Evolutionary conservation across 305 asterid genomes (phyloP), one percentile per base, ranked within the genome.

Genomic region (Fraxinus nigra): DNA sequence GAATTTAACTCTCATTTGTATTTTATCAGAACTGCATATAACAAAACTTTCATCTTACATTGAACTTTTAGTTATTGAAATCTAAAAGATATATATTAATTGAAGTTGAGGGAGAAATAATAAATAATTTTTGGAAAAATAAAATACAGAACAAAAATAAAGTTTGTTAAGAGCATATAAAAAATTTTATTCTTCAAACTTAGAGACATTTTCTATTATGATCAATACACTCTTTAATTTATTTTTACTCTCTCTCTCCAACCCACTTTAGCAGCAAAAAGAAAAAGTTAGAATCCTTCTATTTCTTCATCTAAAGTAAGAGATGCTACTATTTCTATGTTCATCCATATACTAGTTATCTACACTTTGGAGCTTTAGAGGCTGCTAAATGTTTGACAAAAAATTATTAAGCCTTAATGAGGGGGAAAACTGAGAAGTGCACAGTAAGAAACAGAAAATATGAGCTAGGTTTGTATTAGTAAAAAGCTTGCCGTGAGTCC

Each of bases 221-320:
- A 4, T 51, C 22, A 16, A 51, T 6, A 14, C 18, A 6, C 18
- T 10, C 72, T 63, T 63, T 63, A 70, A 8, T 1, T 70, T 11
- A 67, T 70, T 37, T 10, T 32, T 16, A 70, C 43, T 4, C 22
- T 3, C 32, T 30, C 38, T 67, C 43, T 18, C 5, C 75, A 70
- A 70, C 28, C 32, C 40, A 14, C 75, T 70, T 70, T 32, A 70
- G 75, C 75, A 69, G 75, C 75, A 69, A 69, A 14, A 69, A 69
- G 20, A 5, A 28, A 26, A 14, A 70, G 40, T 67, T 9, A 28
- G 9, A 32, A 70, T 22, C 75, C 43, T 32, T 32, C 43, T 70
- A 32, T 70, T 14, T 70, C 43, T 70, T 70, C 22, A 5, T 13
- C 75, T 32, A 32, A 32, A 32, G 43, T 24, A 70, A 33, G 40